Base-by-base conservation (phyloP, 805 yeast species). In the Wickerhamomyces silvicola region DNA sequence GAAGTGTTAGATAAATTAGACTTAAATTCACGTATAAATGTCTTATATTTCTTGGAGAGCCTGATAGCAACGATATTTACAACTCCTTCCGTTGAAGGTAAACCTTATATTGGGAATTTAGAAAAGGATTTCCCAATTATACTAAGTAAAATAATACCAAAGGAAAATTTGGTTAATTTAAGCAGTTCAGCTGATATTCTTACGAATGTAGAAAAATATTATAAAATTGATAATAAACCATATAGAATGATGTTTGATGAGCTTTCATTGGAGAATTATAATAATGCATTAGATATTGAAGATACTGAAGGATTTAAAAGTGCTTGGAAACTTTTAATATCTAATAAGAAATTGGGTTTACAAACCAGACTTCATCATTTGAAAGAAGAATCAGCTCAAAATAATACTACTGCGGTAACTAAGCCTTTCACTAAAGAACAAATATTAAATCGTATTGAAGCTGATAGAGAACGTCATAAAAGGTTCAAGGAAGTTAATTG, bases 391-490 rank as follows among this genome's bases (percentile, higher is more conserved):
- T 14, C 19, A 10, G 23, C 21, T 3, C 30, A 30, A 12, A 18
- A 30, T 21, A 26, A 22, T 5, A 10, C 32, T 13, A 11, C n/a
- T n/a, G n/a, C n/a, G n/a, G n/a, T n/a, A n/a, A n/a, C 24, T 15
- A 24, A 32, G 10, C 13, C 8, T 7, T 40, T 62, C 18, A 45
- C 66, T 2, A 51, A 50, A 21, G 68, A 75, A 28, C 85, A 80
- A 43, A 75, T 83, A 12, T 52, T 86, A 12, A 68, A 74, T 22
- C 63, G 97, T 38, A 86, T 90, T 79, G 97, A 90, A 52, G 88
- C 81, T 40, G 97, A 90, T 53, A 65, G 98, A 44, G 98, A 90
- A 53, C 65, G 95, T 36, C 87, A 85, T 49, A 90, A 90, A 52
- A 70, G 83, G 42, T 72, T 81, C 10, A 86, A 88, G 45, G 97